These are phyloP conservation scores for Backusella westeae DNA, from an alignment of 192 early-diverging fungal genomes.

Conservation along the genomic window DNA sequence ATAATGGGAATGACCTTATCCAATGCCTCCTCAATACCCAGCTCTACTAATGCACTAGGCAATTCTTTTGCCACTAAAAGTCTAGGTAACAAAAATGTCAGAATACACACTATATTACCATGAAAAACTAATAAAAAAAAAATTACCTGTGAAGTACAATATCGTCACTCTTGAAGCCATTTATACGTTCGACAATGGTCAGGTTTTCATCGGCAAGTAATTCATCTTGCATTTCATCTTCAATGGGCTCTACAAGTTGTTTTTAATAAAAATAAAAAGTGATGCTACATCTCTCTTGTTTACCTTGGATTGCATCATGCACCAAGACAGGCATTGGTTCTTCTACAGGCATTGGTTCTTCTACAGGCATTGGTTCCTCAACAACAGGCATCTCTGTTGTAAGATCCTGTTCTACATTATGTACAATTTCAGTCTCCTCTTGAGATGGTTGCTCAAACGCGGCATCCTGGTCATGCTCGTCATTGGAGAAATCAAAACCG, in stretches of 20 bases:
- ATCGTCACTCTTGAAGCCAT: not conserved
- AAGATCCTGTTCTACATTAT: not conserved
- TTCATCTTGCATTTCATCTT: constrained; percentile 12
- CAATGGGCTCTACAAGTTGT: not conserved
- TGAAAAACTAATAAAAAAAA: not conserved
- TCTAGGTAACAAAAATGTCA: constrained; percentile 30
- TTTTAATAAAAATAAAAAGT: not conserved
- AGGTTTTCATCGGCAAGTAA: constrained; percentile 8
- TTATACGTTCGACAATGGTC: constrained; percentile 12
- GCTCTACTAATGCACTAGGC: constrained; percentile 30
- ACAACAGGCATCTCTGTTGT: not conserved
- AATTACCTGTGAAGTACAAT: constrained; percentile 12
- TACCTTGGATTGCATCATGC: constrained; percentile 25
- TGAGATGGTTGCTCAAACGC: constrained; percentile 13
- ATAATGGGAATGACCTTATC: constrained; percentile 40
- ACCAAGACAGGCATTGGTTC: constrained; percentile 9
- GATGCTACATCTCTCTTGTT: not conserved
- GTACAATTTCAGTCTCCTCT: constrained; percentile 1
- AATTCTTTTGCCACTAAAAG: constrained; percentile 44
- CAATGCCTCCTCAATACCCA: constrained; percentile 36
- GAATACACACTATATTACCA: not conserved
- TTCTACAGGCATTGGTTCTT: constrained; percentile 15
- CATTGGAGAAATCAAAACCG: constrained; percentile 37
- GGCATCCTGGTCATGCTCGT: constrained; percentile 20
- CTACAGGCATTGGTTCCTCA: not conserved